Conservation (phyloP, 176 grass and related monocot genomes). For the Hsuehochloa calcarea region DNA sequence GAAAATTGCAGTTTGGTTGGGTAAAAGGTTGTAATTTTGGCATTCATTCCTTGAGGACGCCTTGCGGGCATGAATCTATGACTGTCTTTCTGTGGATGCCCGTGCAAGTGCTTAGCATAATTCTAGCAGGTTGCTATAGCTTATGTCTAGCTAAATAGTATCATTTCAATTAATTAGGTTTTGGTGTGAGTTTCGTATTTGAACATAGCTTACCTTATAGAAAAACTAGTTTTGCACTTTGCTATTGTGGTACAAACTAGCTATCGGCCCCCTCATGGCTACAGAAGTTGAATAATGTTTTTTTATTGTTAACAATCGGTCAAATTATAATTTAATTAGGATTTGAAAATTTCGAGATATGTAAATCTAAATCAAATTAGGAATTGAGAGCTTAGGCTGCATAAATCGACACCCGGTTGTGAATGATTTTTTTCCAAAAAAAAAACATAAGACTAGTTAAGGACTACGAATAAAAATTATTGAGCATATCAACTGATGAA, state of each 20-base stretch:
- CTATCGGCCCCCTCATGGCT: background rate
- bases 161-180: background rate
- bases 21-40: background rate
- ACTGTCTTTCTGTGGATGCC: background rate
- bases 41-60: background rate
- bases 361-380: background rate
- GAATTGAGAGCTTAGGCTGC: background rate
- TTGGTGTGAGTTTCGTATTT: background rate
- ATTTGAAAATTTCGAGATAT: background rate
- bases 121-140: background rate
- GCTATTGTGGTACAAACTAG: background rate
- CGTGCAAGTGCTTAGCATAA: background rate
- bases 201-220: background rate
- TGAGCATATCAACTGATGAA: too few species aligned
- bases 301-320: background rate
- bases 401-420: background rate
- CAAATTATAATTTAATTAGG: background rate
- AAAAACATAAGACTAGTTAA: too few species aligned
- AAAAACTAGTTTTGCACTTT: background rate
- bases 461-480: too few species aligned
- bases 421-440: too few species aligned
- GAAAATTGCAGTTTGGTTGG: background rate
- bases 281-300: background rate
- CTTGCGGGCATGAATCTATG: background rate
- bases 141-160: background rate